A percentile compares a stretch with the other conserved stretches of the same genome.
Conservation (phyloP, 495 filamentous ascomycete genomes). For the Talaromyces thailandensis region DNA sequence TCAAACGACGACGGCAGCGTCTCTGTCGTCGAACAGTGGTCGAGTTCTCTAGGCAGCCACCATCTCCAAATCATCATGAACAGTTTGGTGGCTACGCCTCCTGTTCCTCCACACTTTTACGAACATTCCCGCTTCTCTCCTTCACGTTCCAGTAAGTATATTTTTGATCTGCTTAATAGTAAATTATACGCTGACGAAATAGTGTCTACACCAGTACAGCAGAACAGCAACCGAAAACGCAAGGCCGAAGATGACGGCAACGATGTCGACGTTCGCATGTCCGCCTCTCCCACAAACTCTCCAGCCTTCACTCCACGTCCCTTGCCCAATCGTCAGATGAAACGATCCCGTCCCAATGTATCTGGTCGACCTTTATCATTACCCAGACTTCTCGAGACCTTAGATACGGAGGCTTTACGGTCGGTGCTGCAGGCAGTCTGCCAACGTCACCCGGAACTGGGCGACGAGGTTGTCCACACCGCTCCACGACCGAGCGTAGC, state of each 20-base stretch:
- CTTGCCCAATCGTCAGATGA: conserved; percentile 56
- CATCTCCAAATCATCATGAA: conserved; percentile 43
- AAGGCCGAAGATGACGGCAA: conserved; percentile 75
- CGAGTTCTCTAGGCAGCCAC: not conserved
- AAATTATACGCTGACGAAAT: conserved; percentile 14
- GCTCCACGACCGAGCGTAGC: conserved; percentile 78
- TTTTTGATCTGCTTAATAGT: not conserved
- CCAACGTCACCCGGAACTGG: conserved; percentile 69
- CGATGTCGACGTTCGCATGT: conserved; percentile 72
- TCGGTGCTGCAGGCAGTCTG: conserved; percentile 78
- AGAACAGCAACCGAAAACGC: conserved; percentile 60
- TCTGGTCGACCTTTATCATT: conserved; percentile 72
- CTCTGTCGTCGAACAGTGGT: conserved; percentile 6
- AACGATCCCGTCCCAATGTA: conserved; percentile 57
- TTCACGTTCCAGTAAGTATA: conserved; percentile 56
- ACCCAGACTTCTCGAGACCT: conserved; percentile 79
- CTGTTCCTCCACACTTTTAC: conserved; percentile 71
- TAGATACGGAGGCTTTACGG: conserved; percentile 74
- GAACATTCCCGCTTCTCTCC: conserved; percentile 61
- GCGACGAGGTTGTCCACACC: conserved; percentile 70
- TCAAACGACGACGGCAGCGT: not conserved
- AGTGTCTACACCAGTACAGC: conserved; percentile 48
- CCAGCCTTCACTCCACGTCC: conserved; percentile 61
- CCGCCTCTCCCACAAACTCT: conserved; percentile 70
- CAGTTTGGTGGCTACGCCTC: conserved; percentile 52